phyloP scores from a whole-genome alignment of 768 basidiomycete species.

The Pholiota molesta region DNA sequence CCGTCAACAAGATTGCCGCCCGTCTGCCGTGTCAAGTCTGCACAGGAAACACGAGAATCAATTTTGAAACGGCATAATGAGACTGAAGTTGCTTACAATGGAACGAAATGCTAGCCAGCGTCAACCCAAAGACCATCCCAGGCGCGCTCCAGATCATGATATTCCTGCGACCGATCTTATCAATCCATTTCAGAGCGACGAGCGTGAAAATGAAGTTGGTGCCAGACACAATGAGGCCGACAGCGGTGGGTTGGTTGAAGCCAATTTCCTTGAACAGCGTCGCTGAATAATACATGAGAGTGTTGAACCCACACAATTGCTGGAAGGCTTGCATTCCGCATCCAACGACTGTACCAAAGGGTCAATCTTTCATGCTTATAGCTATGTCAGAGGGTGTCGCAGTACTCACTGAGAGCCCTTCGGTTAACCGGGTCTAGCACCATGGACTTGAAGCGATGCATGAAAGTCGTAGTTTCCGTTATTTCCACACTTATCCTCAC shows the following conservation, averaged over 20 bases:
- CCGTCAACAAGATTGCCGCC: conserved; percentile 63
- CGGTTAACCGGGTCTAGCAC: conserved; percentile 60
- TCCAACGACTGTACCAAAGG: conserved; percentile 54
- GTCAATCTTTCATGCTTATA: too few species aligned
- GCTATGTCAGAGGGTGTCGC: too few species aligned
- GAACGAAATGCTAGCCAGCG: conserved; percentile 66
- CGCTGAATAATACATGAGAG: conserved; percentile 75
- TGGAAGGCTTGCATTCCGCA: conserved; percentile 86
- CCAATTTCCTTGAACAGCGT: conserved; percentile 82
- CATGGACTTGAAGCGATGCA: conserved; percentile 57
- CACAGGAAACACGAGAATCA: not conserved
- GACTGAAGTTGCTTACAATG: conserved; percentile 42
- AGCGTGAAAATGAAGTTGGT: conserved; percentile 83
- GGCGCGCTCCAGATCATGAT: conserved; percentile 76
- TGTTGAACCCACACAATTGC: conserved; percentile 85
- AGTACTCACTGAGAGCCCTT: conserved; percentile 68
- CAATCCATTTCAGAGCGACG: conserved; percentile 74
- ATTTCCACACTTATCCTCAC: conserved; percentile 67
- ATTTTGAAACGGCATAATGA: not conserved
- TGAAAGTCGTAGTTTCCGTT: conserved; percentile 61
- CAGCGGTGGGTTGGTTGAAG: conserved; percentile 81
- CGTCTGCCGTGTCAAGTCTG: conserved; percentile 65
- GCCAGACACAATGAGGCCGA: conserved; percentile 76
- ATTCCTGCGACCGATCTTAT: conserved; percentile 66
- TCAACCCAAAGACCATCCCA: conserved; percentile 70